Base-by-base conservation (phyloP, 345 rosid species). In the Orychophragmus violaceus region DNA sequence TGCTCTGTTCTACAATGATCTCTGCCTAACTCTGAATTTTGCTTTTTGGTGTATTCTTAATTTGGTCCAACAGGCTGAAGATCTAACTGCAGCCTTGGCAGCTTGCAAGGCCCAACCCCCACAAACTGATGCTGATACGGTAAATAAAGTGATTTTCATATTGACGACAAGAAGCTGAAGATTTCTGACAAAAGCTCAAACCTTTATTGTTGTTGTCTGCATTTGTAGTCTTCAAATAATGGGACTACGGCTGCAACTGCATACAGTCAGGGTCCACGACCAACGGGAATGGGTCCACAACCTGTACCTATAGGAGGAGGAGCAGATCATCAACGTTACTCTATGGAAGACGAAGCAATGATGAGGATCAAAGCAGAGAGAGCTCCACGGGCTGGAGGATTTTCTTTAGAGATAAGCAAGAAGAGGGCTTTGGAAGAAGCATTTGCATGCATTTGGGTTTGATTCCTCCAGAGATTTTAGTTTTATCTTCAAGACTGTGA, bases 341-440 rank as follows among this genome's bases (percentile, higher is more conserved):
- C 75, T 23, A 9, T 72, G 22, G 89, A 85, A 28, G 95, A 91
- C 1, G 91, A 90, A 71, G 97, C 82, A 39, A 83, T 77, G 83
- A 74, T 69, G 74, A 85, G 75, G 74, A 82, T 90, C 16, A 81
- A 81, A 74, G 87, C 87, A 28, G 96, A 94, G 76, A 94, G 84
- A 72, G 91, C 87, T 24, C 67, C 81, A 53, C 64, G 77, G 22
- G 98, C 99, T 2, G 99, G 87, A 61, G 97, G 99, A 21, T 95
- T 95, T 90, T 87, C 85, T 39, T 29, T 78, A 10, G 91, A 89
- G 76, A 74, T 95, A 29, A 84, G 87, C 82, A 91, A 77, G 85
- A 95, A 72, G 78, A 85, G 96, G 62, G 88, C 95, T 46, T 70
- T 91, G 6, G 97, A 91, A 80, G 99, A 95, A 81, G 99, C 96